These are phyloP conservation scores for Globisporangium perplexum DNA, from an alignment of 352 stramenopile species.

Conservation along the genomic window DNA sequence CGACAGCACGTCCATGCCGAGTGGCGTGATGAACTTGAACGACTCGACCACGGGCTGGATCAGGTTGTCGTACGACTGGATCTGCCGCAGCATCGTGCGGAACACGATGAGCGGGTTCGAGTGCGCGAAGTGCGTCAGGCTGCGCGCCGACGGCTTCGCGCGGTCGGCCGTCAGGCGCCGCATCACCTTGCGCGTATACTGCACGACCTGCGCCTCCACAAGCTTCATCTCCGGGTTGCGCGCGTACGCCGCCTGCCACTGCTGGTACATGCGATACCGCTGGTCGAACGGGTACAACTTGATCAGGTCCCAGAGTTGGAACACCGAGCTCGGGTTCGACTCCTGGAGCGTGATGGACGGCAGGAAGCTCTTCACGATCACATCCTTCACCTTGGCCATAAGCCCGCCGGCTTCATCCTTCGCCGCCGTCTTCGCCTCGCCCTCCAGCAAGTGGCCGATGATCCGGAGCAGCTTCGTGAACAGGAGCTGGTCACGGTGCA, in stretches of 20 bases:
- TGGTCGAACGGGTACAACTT: constrained; percentile 74
- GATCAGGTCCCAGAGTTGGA: constrained; percentile 80
- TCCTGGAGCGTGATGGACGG: constrained; percentile 63
- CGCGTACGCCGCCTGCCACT: constrained; percentile 65
- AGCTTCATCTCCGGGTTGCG: constrained; percentile 56
- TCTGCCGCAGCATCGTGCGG: constrained; percentile 92
- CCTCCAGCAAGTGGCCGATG: constrained; percentile 40
- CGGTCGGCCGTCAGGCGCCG: constrained; percentile 75
- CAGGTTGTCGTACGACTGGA: constrained; percentile 97
- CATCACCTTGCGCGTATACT: constrained; percentile 73
- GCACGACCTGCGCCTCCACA: constrained; percentile 60
- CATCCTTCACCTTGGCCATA: constrained; percentile 31
- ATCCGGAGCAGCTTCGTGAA: constrained; percentile 74
- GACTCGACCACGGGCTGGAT: constrained; percentile 95
- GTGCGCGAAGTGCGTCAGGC: constrained; percentile 86
- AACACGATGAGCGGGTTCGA: constrained; percentile 94
- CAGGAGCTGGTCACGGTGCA: constrained; percentile 66
- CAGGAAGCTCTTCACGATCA: constrained; percentile 65
- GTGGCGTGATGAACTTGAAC: constrained; percentile 91
- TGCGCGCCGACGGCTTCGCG: constrained; percentile 68
- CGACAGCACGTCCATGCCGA: constrained; percentile 93
- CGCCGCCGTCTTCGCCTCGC: constrained; percentile 18
- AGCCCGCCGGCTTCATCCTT: constrained; percentile 5
- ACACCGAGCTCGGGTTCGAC: constrained; percentile 72
- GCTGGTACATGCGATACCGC: constrained; percentile 75